Percentiles rank a stretch among this genome's conserved stretches.
These are phyloP conservation scores for Russula compacta DNA, from an alignment of 768 basidiomycete genomes.

Conservation along the genomic window DNA sequence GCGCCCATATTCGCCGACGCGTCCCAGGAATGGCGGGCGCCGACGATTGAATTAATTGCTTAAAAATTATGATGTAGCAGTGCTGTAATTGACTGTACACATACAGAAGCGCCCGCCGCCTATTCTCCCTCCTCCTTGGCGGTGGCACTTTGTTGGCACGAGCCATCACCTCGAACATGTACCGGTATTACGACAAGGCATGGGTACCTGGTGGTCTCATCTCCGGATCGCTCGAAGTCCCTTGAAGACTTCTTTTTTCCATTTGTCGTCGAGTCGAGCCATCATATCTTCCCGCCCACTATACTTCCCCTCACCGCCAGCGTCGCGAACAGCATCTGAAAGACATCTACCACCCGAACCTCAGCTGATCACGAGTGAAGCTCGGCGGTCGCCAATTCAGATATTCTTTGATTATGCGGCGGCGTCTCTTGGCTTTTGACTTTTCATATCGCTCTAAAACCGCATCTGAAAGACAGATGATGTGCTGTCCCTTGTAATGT, in stretches of 20 bases:
- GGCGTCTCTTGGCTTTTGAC: constrained; percentile 63
- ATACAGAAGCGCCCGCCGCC: background rate
- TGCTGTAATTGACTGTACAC: background rate
- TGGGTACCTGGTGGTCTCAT: too few relatives aligned
- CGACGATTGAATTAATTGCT: background rate
- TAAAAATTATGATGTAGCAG: background rate
- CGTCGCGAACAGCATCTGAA: constrained; percentile 15
- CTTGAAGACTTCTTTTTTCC: too few relatives aligned
- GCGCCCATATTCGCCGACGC: constrained; percentile 15
- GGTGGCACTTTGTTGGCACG: background rate
- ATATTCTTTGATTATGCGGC: constrained; percentile 68
- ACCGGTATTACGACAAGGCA: too few relatives aligned
- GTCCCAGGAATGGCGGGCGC: constrained; percentile 1
- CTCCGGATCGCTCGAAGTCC: too few relatives aligned
- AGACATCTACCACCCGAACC: constrained; percentile 45
- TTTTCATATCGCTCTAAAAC: constrained; percentile 89
- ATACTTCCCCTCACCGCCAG: background rate
- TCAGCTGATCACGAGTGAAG: constrained; percentile 81
- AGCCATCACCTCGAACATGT: background rate
- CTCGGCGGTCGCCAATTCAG: constrained; percentile 94
- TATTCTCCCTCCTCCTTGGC: background rate
- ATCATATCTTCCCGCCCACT: background rate
- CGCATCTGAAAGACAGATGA: constrained; percentile 84
- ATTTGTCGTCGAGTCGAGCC: too few relatives aligned
- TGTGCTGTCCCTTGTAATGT: constrained; percentile 90